Evolutionary conservation across 2,329 filamentous ascomycete genomes (phyloP).

Genomic region (Cladosporium sp.): DNA sequence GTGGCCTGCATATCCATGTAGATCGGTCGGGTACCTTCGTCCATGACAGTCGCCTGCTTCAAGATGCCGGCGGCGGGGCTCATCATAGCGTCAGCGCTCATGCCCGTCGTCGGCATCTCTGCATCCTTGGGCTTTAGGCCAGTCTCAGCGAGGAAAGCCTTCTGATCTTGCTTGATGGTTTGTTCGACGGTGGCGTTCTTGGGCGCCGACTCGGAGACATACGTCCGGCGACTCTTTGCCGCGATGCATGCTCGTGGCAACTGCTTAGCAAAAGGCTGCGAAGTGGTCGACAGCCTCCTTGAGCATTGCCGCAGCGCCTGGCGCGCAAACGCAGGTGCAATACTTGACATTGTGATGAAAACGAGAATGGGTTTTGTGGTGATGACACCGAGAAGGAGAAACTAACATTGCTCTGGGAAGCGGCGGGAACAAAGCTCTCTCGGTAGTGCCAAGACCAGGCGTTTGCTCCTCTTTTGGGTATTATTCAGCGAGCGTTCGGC

Average conservation of each 20-base stretch:
- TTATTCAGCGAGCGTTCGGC: conserved; percentile 7
- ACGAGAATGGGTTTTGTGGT: conserved; percentile 1
- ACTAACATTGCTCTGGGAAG: not conserved
- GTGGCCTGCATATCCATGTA: conserved; percentile 99
- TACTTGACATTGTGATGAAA: conserved; percentile 39
- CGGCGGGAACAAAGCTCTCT: conserved; percentile 7
- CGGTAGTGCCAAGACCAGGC: conserved; percentile 8
- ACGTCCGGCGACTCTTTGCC: conserved; percentile 46
- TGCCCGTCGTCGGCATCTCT: conserved; percentile 54
- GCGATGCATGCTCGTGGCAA: conserved; percentile 39
- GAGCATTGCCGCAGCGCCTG: conserved; percentile 64
- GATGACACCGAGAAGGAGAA: not conserved
- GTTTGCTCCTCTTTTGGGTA: not conserved
- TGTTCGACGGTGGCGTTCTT: conserved; percentile 73
- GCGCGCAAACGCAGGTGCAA: conserved; percentile 65
- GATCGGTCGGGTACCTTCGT: conserved; percentile 87
- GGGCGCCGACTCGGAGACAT: conserved; percentile 79
- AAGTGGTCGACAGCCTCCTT: conserved; percentile 44
- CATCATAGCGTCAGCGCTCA: conserved; percentile 64
- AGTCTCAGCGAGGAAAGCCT: conserved; percentile 64
- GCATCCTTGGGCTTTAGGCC: conserved; percentile 53
- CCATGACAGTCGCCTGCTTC: conserved; percentile 88
- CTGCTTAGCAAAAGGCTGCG: conserved; percentile 37
- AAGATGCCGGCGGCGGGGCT: conserved; percentile 71
- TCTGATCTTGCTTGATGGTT: conserved; percentile 84